Conservation (phyloP, 306 rosid genomes). For the Prunus dulcis region DNA sequence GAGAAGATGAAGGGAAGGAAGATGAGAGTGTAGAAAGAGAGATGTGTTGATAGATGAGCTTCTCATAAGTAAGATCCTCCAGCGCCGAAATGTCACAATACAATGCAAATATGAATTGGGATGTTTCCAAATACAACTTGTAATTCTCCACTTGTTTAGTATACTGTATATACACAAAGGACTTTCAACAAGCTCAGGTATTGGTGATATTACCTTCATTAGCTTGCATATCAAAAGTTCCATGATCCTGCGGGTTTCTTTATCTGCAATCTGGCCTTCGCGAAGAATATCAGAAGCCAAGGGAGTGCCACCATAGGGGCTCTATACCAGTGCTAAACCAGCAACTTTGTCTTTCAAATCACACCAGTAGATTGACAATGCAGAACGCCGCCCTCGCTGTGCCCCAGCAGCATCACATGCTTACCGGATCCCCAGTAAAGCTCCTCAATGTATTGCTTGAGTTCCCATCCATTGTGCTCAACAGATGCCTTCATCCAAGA, state of each 20-base stretch:
- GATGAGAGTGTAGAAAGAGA: too few species aligned
- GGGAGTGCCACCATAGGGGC: constrained; percentile 88
- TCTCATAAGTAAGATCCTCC: constrained; percentile 84
- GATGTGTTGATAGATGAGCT: too few species aligned
- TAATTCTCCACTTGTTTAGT: too few species aligned
- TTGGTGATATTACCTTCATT: constrained; percentile 49
- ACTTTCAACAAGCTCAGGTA: neutral
- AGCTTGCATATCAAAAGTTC: constrained; percentile 79
- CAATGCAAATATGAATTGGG: neutral
- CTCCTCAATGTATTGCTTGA: constrained; percentile 75
- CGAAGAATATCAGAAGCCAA: constrained; percentile 75
- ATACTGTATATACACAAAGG: too few species aligned
- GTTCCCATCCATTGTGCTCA: constrained; percentile 78
- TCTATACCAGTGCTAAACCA: constrained; percentile 76
- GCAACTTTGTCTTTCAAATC: constrained; percentile 79
- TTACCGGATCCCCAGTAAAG: constrained; percentile 84
- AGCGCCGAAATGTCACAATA: constrained; percentile 72
- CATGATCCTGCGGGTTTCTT: constrained; percentile 64
- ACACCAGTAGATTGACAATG: constrained; percentile 59
- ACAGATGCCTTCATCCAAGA: constrained; percentile 55
- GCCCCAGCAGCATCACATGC: constrained; percentile 75
- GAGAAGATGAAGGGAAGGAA: too few species aligned
- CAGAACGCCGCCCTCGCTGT: constrained; percentile 84
- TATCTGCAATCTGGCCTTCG: constrained; percentile 80
- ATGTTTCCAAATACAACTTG: neutral